Evolutionary conservation across 345 rosid species (phyloP), one percentile per base, ranked within the genome.

Genomic region (Microthlaspi erraticum): DNA sequence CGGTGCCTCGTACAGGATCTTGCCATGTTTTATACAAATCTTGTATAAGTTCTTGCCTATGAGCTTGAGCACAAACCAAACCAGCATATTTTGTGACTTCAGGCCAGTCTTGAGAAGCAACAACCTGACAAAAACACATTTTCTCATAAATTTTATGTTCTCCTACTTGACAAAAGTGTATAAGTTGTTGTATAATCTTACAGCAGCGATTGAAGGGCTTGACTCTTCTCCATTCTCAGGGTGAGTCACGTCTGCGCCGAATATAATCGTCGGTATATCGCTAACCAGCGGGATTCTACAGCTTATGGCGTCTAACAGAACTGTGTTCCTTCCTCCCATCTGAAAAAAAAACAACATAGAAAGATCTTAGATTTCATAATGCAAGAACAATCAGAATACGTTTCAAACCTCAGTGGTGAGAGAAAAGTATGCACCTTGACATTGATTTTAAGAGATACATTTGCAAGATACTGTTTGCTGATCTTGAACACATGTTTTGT

Each of bases 281-380:
- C 99, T 92, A 50, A 94, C 99, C 78, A 94, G 58, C 0, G 99
- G 99, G 72, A 94, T 94, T 72, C 95, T 87, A 76, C 98, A 94
- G 79, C 99, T 94, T 73, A 94, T 83, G 18, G 99, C 99, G 64
- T 94, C 99, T 84, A 92, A 50, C 19, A 94, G 93, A 74, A 94
- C 99, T 20, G 99, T 91, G 80, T 94, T 94, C 77, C 99, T 81
- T 55, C 99, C 99, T 56, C 99, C 99, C 99, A 90, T 94, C 99
- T 94, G 88, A 80, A 77, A 56, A 10, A 41, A 74, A 39, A 56
- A 10, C 48, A 74, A 39, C 29, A 45, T 10, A 13, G 8, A 69
- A 2, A 46, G 4, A 16, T 34, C 14, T 42, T 3, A 59, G 49
- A 43, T 31, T 31, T 41, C 59, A 53, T 13, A 37, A 34, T 2